A percentile compares a stretch with the other conserved stretches of the same genome.
phyloP scores from a whole-genome alignment of 2,329 filamentous ascomycete species.

The Penicillium frequentans region DNA sequence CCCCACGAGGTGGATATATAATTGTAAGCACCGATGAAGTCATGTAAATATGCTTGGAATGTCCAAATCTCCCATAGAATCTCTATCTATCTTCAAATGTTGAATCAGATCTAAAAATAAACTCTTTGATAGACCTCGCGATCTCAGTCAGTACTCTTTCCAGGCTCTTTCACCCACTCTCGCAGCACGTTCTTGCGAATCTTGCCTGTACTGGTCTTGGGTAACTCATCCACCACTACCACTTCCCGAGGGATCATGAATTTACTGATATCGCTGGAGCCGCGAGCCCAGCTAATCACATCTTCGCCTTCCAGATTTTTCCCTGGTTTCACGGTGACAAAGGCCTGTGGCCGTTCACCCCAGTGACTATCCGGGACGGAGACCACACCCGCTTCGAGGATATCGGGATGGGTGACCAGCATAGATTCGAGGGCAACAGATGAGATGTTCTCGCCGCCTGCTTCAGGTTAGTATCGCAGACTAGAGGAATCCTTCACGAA shows the following conservation, averaged over 20 bases:
- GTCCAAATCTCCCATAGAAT: not conserved
- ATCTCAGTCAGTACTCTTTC: constrained; percentile 10
- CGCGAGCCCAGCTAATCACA: constrained; percentile 82
- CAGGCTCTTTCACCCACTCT: constrained; percentile 71
- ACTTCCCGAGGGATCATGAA: constrained; percentile 81
- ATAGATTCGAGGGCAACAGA: constrained; percentile 89
- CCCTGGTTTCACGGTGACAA: constrained; percentile 75
- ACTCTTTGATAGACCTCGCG: not conserved
- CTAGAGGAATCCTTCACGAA: not conserved
- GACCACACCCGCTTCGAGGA: constrained; percentile 90
- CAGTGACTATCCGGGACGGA: constrained; percentile 85
- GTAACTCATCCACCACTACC: constrained; percentile 81
- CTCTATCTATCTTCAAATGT: not conserved
- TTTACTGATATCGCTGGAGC: constrained; percentile 75
- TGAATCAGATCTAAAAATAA: not conserved
- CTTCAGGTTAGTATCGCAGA: constrained; percentile 2
- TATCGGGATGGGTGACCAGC: constrained; percentile 81
- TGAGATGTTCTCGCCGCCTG: constrained; percentile 94
- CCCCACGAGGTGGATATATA: not conserved
- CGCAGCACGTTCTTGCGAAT: constrained; percentile 91
- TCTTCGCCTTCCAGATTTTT: constrained; percentile 62
- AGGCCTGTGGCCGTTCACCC: constrained; percentile 96
- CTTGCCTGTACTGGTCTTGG: constrained; percentile 97
- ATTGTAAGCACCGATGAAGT: not conserved
- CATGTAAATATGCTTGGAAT: not conserved